Base-by-base conservation (phyloP, 495 filamentous ascomycete species). In the Rostrohypoxylon terebratum region DNA sequence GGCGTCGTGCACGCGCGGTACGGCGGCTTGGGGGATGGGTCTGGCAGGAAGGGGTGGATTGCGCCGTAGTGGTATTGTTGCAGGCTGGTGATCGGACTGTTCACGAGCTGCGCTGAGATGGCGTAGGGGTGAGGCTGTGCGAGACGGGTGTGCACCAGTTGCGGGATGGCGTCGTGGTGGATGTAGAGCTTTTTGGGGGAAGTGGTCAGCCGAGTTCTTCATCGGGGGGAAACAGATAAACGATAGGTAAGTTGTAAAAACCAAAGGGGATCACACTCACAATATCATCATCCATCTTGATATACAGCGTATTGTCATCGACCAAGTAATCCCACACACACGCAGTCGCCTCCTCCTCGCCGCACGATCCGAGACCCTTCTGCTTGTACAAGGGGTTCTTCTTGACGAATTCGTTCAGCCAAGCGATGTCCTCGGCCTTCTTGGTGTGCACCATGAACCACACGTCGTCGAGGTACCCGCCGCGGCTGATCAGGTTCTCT, bases 281-380 rank as follows among this genome's bases (percentile, higher is more conserved):
- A 13, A 53, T 31, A n/a, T 53, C 48, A 14, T 31, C 23, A 3
- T 53, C 48, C 11, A 53, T 53, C 48, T 53, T 53, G 21, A 53
- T 23, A 14, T 28, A 28, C 48, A 53, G 13, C 4, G 21, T 31
- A 25, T 31, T 14, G 1, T n/a, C 28, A 11, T 53, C 48, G 0
- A 31, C 14, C 10, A 7, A 11, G 13, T 53, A 5, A 0, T 53
- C 48, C 47, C 48, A 53, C 23, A 53, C n/a, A n/a, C 48, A 53
- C n/a, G 23, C 48, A 14, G n/a, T n/a, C 23, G 23, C 11, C 48
- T 28, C 23, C 48, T 53, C 45, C 18, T 23, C 13, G 4, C 21
- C 23, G 3, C 48, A 31, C 1, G 21, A 23, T n/a, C 23, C 48
- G 23, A 53, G 48, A 2, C 3, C 23, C 21, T n/a, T 10, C 23